Evolutionary conservation across 495 filamentous ascomycete genomes (phyloP), one percentile per base, ranked within the genome.

Genomic region (Penicillium bovifimosum): DNA sequence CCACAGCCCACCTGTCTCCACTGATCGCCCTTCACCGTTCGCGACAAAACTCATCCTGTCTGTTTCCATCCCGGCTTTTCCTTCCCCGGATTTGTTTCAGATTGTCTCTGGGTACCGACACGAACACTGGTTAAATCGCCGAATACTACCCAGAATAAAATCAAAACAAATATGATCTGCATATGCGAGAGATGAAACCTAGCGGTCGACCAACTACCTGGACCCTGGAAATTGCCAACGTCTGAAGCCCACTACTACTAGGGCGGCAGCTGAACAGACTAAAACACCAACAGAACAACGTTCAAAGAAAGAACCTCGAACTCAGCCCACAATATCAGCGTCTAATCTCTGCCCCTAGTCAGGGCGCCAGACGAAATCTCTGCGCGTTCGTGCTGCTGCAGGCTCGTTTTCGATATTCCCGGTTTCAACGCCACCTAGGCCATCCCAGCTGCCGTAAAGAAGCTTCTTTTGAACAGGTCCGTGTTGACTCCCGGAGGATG

Each of bases 381-480:
- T 54, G 42, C 35, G 54, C 52, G 62, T 62, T 64, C 56, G 62
- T 54, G 54, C 38, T 50, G n/a, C 52, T 59, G 51, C 54, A 40
- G 59, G 36, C 51, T 27, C 28, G 41, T 50, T 61, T 48, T 51
- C 33, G 34, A 61, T 56, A 34, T 31, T 60, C 14, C 61, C 41
- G 54, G 55, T 58, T 61, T 58, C 56, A 61, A 61, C 61, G 48
- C 55, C 61, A 61, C 55, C 61, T 48, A 60, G 50, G 20, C 53
- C 55, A 59, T 57, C 63, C 52, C 58, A 53, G 53, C 16, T 6
- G 13, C 46, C 11, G 44, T 42, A 55, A 55, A 59, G 54, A 63
- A 64, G 48, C 57, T 63, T 61, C 55, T 63, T 66, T 56, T 53
- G 56, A 63, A 63, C 42, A 46, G 40, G 44, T 3, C 57, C 39